Base-by-base conservation (phyloP, 148 eudicot genomes). In the Rhododendron griersonianum region DNA sequence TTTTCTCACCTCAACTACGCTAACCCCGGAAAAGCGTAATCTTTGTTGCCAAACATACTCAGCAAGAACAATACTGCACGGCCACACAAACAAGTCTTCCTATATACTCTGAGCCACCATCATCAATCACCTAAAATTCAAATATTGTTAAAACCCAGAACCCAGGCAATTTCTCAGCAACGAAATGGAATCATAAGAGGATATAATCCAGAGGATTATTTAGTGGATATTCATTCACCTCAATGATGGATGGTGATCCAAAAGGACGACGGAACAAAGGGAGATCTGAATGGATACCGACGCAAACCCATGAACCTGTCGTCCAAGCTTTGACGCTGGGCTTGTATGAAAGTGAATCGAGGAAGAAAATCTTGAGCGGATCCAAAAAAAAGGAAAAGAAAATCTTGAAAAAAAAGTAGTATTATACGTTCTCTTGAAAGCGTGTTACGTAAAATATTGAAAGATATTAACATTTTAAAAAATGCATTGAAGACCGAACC, bases 51-150 rank as follows among this genome's bases (percentile, higher is more conserved):
- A 97, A 81, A 95, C 91, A 83, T 95, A 97, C 89, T 95, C 99
- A 5, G 98, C 98, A 28, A 95, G 93, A 84, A 93, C 88, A 84
- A 93, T 75, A 82, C 98, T 93, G 61, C 93, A 93, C 11, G 99
- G 99, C 98, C 99, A 95, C 71, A 97, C 93, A 61, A 95, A 97
- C 92, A 97, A 84, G 25, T 96, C 98, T 85, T 95, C 99, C 85
- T 86, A 88, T 93, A 95, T 93, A 82, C 87, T 94, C 99, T 97
- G 90, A 15, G 25, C 16, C 25, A 65, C 41, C 76, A 75, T 48
- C 19, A 69, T 3, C 65, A 53, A 44, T 23, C 25, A 89, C 30
- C 16, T 55, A 6, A 4, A 71, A 39, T 25, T 39, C 0, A 3
- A 82, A 78, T 2, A 37, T 37, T 44, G 39, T 65, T 16, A 65